Evolutionary conservation across 768 basidiomycete genomes (phyloP), one percentile per base, ranked within the genome.

Genomic region (Tulasnella sp.): DNA sequence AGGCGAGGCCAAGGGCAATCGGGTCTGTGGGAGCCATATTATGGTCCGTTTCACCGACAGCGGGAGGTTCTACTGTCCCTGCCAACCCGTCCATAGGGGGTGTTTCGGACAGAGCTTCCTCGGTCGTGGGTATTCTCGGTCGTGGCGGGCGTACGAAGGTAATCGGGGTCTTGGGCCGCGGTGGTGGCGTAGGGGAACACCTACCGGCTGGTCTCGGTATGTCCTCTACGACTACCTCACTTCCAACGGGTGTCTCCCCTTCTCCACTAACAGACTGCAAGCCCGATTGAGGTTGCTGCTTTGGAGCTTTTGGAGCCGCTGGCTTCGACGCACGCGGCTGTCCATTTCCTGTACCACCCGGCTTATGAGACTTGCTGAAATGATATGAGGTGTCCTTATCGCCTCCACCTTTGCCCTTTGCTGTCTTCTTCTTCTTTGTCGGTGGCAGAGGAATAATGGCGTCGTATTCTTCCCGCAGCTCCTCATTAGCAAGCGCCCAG

Each of bases 1-100:
- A 78, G 64, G 86, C 61, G 13, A 62, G 43, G 9, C 19, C 30
- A 11, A 55, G 44, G 11, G n/a, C 42, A 30, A 62, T 17, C 13
- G 62, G 61, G 23, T 62, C 51, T 4, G 62, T 0, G 1, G 38
- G 27, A 19, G 32, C 42, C 13, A 4, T 23, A 7, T 8, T 5
- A n/a, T 19, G 19, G 29, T n/a, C 43, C 32, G 21, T 27, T 34
- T 53, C 51, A 11, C 29, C 23, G 11, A n/a, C 11, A 11, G n/a
- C 41, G 45, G 10, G 19, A 48, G 19, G 7, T 27, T 5, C 45
- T 10, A n/a, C n/a, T 5, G 45, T 10, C 4, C 24, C n/a, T 43
- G 17, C 30, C 15, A n/a, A 17, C 19, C 15, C 32, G 29, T 2
- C 3, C 29, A 2, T 21, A 17, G 38, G n/a, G 17, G 24, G 53